These are phyloP conservation scores for Paspalum notatum DNA, from an alignment of 176 grass and related monocot species.

Conservation along the genomic window DNA sequence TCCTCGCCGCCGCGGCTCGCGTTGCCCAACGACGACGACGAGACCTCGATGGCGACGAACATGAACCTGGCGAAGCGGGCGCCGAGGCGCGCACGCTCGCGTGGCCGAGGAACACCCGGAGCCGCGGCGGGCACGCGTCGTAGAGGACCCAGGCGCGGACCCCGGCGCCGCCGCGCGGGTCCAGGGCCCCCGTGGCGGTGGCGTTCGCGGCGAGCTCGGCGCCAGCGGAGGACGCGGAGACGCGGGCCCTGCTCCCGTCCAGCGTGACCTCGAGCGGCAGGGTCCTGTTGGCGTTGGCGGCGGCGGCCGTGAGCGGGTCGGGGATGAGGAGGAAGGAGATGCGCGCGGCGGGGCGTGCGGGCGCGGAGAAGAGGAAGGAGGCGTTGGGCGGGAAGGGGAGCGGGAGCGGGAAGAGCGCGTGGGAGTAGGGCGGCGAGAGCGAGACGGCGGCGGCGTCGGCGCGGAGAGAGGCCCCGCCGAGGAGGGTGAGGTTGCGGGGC, in stretches of 20 bases:
- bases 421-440: slow-evolving; percentile 35
- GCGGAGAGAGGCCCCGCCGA: slow-evolving; percentile 28
- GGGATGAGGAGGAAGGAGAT: slow-evolving; percentile 50
- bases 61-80: slow-evolving; percentile 49
- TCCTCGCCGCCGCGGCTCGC: background rate
- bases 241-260: slow-evolving; percentile 32
- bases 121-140: slow-evolving; percentile 2
- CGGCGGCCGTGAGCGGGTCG: slow-evolving; percentile 18
- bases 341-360: slow-evolving; percentile 20
- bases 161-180: slow-evolving; percentile 38
- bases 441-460: slow-evolving; percentile 30
- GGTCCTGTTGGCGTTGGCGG: slow-evolving; percentile 17
- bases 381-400: slow-evolving; percentile 25
- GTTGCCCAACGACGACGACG: slow-evolving; percentile 8
- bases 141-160: slow-evolving; percentile 50
- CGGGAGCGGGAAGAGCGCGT: slow-evolving; percentile 37
- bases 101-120: slow-evolving; percentile 51
- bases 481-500: slow-evolving; percentile 33
- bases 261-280: slow-evolving; percentile 34
- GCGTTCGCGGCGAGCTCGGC: slow-evolving; percentile 15
- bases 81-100: background rate
- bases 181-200: slow-evolving; percentile 37
- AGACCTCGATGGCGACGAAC: slow-evolving; percentile 56
- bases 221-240: slow-evolving; percentile 5
- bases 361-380: slow-evolving; percentile 43